phyloP scores from a whole-genome alignment of 768 basidiomycete species.

The Hortiboletus flavorubellus region DNA sequence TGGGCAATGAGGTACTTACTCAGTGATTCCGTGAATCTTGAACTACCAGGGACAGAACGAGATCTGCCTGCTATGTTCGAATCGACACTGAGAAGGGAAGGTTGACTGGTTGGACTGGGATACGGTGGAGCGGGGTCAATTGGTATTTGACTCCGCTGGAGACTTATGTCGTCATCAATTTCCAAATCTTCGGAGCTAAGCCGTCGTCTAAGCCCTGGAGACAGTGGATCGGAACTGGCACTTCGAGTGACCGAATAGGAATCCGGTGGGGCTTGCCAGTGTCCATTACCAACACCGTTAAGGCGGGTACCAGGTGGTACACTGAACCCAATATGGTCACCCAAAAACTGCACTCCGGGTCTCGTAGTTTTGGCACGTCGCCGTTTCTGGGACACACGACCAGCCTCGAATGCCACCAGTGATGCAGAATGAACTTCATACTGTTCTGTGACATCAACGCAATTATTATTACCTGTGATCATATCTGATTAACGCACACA shows the following conservation, averaged over 20 bases:
- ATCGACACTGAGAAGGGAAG: neutral
- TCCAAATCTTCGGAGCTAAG: constrained; percentile 9
- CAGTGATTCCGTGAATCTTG: constrained; percentile 6
- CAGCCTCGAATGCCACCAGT: constrained; percentile 70
- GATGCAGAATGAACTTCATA: constrained; percentile 69
- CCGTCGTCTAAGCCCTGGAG: constrained; percentile 7
- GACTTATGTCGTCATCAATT: neutral
- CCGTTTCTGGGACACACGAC: constrained; percentile 32
- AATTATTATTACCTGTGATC: constrained; percentile 55
- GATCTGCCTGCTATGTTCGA: constrained; percentile 1
- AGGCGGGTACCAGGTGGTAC: neutral
- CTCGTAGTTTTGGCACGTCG: constrained; percentile 13
- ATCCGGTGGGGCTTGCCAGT: neutral
- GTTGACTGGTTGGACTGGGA: constrained; percentile 9
- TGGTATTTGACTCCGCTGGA: neutral
- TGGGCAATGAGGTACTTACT: constrained; percentile 4
- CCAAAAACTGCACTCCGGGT: constrained; percentile 15
- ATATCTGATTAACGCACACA: neutral
- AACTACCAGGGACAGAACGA: constrained; percentile 6
- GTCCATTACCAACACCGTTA: neutral
- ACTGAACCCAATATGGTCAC: neutral
- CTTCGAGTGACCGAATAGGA: constrained; percentile 1
- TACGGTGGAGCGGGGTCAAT: constrained; percentile 34
- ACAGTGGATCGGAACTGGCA: constrained; percentile 8
- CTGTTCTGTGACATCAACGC: constrained; percentile 76